Base-by-base conservation (phyloP, 1,284 basidiomycete species). In the Austroboletus novae-zelandiae region DNA sequence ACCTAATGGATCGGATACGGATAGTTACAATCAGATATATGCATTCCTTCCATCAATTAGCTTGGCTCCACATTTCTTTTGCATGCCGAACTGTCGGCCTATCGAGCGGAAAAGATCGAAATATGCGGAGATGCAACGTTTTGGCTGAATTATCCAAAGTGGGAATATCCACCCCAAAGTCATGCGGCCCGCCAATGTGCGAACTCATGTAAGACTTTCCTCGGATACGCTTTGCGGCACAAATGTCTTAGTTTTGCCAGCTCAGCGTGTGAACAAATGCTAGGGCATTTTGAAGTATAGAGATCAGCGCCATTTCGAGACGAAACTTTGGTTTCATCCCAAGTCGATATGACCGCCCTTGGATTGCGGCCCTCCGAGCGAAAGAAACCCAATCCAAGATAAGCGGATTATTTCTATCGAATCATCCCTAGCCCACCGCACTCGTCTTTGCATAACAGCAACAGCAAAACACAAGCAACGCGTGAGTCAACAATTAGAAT, bases 241-340 rank as follows among this genome's bases (percentile, higher is more conserved):
- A 18, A 18, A 40, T 50, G 25, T 45, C 48, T 49, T 45, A 45
- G 46, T 51, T 61, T 57, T 45, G 46, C 29, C 29, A 30, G 39
- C 42, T 44, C 41, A 29, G 31, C 39, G 47, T 50, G 54, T 42
- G 50, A 46, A 40, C 32, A 39, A 30, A 40, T 44, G 36, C 32
- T 25, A 31, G 30, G 42, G 31, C 13, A 40, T 34, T 36, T 30
- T 35, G 27, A 30, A 29, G 36, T 31, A 31, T 15, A 29, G 18
- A 43, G 6, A 32, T 41, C 20, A 6, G 48, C 13, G 20, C 32
- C 30, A 18, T 25, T 42, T 47, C 37, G 40, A 45, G 44, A 50
- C 54, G 50, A 64, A 64, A 63, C 45, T 27, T 27, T 47, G 18
- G 51, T 63, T 66, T 63, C 64, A 61, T 45, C 39, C 27, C 36